Base-by-base conservation (phyloP, 1,284 basidiomycete species). In the Stygiomarasmius scandens region DNA sequence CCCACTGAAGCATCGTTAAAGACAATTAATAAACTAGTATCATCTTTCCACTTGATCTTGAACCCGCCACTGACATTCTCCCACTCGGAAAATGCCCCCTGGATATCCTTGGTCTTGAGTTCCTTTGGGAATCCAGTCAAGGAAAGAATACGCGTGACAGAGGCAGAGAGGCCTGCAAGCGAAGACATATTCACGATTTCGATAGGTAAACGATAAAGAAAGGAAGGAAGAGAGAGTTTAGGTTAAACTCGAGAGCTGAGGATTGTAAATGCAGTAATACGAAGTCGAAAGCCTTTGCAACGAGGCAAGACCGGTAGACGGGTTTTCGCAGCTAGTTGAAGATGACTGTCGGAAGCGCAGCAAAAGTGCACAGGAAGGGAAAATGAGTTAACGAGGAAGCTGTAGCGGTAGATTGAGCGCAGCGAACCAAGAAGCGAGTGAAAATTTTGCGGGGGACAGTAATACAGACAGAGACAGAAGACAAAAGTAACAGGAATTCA, bases 31-130 rank as follows among this genome's bases (percentile, higher is more conserved):
- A 96, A 92, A 69, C 92, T 96, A 48, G 93, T 95, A 74, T 99
- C 96, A 74, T 99, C 95, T 65, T 89, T 86, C 96, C 96, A 99
- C 74, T 99, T 99, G 74, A 99, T 97, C 80, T 95, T 94, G 81
- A 97, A 98, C 19, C 96, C 96, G 38, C 95, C 95, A 59, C 82
- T 87, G 48, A 88, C 80, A 60, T 80, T 83, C 67, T 98, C 95
- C 85, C 92, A 98, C 45, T 95, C 93, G 53, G 87, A 81, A 73
- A 99, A 98, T 43, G 95, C 90, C 53, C 83, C 73, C 69, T 98
- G 95, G 53, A 99, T 91, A 74, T 99, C 96, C 70, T 94, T 90
- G 25, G 96, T 99, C 79, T 98, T 99, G 70, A 99, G 85, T 73
- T 95, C 92, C 67, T 95, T 90, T 8, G 93, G 86, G 71, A 99